Evolutionary conservation across 805 yeast genomes (phyloP), one percentile per base, ranked within the genome.

Genomic region (Nakazawaea ishiwadae): DNA sequence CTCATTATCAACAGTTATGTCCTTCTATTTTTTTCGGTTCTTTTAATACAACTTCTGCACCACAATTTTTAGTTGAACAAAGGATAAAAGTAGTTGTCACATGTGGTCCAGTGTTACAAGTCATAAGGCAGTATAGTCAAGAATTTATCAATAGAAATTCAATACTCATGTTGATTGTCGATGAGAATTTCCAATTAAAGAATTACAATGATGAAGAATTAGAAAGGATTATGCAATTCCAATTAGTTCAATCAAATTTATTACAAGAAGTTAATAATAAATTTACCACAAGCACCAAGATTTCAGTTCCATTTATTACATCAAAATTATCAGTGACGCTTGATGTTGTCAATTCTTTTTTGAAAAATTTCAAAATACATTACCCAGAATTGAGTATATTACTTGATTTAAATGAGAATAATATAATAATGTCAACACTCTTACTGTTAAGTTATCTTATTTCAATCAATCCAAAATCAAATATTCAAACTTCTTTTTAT

Each of bases 371-470:
- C 26, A 38, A 18, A 21, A n/a, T 7, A 3, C 30, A 24, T 20
- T 37, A 19, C 20, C 45, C 45, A n/a, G 24, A 42, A 10, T 17
- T 33, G 18, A 26, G 42, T 17, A 29, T 42, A 8, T 34, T 42
- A 27, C 14, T 42, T 11, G 24, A 33, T 16, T 29, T 9, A 8
- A 12, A 40, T 20, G 28, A 8, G 4, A 1, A 5, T 14, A 28
- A 21, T 18, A 31, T 9, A 23, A 26, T 12, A n/a, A 26, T 27
- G 10, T 14, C 14, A 2, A 18, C 18, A 10, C 21, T 31, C 10
- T 7, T 37, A 16, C 37, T 32, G 30, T 23, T 24, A 32, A 36
- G 41, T 37, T 37, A 33, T 30, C 27, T 37, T n/a, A 12, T 37
- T 2, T 27, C 8, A 19, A 9, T 24, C 8, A 41, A 36, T 5